phyloP scores from a whole-genome alignment of 2,329 filamentous ascomycete species.

The Talaromyces sp. region DNA sequence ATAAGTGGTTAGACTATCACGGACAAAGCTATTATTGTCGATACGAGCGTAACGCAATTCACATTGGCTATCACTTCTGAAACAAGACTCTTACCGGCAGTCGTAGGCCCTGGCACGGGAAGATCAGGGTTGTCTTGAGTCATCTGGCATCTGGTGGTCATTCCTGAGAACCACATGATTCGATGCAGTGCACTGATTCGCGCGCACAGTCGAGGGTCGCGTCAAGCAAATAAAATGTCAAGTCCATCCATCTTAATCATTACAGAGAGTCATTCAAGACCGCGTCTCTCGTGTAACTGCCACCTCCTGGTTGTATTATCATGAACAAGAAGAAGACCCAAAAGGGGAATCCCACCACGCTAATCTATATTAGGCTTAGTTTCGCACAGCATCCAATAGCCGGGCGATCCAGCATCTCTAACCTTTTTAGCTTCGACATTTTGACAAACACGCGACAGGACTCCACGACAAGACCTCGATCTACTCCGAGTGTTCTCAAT shows the following conservation, averaged over 20 bases:
- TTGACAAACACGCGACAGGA: not conserved
- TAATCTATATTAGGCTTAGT: not conserved
- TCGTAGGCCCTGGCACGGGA: not conserved
- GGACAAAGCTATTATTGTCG: conserved; percentile 1
- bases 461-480: not conserved
- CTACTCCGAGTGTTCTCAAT: not conserved
- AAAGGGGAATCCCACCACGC: not conserved
- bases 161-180: conserved; percentile 5
- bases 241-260: not conserved
- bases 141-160: conserved; percentile 4
- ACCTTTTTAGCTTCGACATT: not conserved
- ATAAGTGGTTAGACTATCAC: not conserved
- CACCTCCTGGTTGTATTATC: not conserved
- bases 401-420: not conserved
- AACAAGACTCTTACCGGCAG: not conserved
- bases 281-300: not conserved
- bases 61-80: conserved; percentile 1
- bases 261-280: not conserved
- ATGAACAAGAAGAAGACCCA: not conserved
- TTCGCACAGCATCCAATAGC: not conserved
- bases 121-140: not conserved
- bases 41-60: not conserved
- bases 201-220: not conserved
- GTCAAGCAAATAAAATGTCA: not conserved
- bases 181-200: not conserved